Evolutionary conservation across 2,329 filamentous ascomycete species (phyloP), one percentile per base, ranked within the genome.

Genomic region (Penicillium sp.): DNA sequence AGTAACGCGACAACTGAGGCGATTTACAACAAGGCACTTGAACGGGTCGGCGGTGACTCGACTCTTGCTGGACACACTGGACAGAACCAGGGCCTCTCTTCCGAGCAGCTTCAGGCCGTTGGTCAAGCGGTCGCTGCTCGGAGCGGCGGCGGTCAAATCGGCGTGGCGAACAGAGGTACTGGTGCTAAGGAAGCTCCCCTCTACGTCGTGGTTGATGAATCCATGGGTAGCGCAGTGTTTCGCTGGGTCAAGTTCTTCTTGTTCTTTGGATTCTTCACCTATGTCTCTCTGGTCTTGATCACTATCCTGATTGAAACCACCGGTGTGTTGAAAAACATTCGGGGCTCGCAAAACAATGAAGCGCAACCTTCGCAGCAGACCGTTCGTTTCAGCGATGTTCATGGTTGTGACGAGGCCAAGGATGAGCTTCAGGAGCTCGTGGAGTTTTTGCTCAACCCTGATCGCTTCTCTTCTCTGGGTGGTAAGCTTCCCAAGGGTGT

Each of bases 401-500:
- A 99, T 72, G 95, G 95, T 52, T 98, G 93, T 66, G 93, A 98
- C 63, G 96, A 99, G 77, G 95, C 95, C 62, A 99, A 98, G 79
- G 96, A 99, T 69, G 95, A 99, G 75, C 85, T 99, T 4, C 91
- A 96, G 75, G 95, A 99, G 76, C 86, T 99, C 53, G 93, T 99
- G 48, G 95, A 99, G 68, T 99, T 99, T 69, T 78, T 99, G 65
- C 90, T 92, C 76, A 93, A 93, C 73, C 96, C 95, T 0, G 91
- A 96, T 11, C 91, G 90, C 70, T 99, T 98, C 78, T 93, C 90
- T 47, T 91, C 91, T 60, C 88, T 99, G 48, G 95, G 95, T 71
- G 95, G 95, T 68, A 97, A 98, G 78, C 85, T 99, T 53, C 95
- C 95, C 54, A 99, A 98, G 78, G 95, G 95, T 81, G 92, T 99